phyloP scores from a whole-genome alignment of 305 asterid species.

The Lippia alba region DNA sequence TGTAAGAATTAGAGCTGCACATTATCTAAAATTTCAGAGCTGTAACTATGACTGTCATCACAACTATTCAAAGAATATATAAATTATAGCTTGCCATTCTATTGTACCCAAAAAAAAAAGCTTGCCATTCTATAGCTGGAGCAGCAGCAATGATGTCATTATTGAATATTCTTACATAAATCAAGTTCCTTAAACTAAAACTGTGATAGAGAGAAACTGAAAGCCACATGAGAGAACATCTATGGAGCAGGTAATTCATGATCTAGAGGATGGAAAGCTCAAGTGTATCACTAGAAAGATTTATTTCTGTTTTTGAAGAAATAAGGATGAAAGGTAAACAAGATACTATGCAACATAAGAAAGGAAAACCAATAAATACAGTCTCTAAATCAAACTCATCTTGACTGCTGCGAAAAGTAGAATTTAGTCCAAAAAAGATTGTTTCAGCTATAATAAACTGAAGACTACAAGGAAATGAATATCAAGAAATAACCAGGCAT shows the following conservation, averaged over 20 bases:
- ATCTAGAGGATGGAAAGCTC: neutral
- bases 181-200: conserved; percentile 18
- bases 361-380: too few species aligned
- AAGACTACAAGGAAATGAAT: neutral
- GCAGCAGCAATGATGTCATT: neutral
- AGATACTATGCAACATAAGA: too few species aligned
- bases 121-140: conserved; percentile 12
- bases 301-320: too few species aligned
- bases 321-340: too few species aligned
- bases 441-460: too few species aligned
- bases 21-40: neutral
- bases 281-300: too few species aligned
- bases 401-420: too few species aligned
- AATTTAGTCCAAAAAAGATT: too few species aligned
- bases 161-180: conserved; percentile 2
- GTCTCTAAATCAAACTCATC: too few species aligned
- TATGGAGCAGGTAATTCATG: conserved; percentile 1
- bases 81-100: conserved; percentile 11
- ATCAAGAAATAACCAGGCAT: conserved; percentile 16
- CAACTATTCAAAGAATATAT: conserved; percentile 8
- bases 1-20: conserved; percentile 19
- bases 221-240: neutral
- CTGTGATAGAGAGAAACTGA: neutral
- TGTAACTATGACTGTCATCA: conserved; percentile 10
- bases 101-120: too few species aligned